These are phyloP conservation scores for Teunomyces tritomae DNA, from an alignment of 805 yeast species.

Conservation along the genomic window DNA sequence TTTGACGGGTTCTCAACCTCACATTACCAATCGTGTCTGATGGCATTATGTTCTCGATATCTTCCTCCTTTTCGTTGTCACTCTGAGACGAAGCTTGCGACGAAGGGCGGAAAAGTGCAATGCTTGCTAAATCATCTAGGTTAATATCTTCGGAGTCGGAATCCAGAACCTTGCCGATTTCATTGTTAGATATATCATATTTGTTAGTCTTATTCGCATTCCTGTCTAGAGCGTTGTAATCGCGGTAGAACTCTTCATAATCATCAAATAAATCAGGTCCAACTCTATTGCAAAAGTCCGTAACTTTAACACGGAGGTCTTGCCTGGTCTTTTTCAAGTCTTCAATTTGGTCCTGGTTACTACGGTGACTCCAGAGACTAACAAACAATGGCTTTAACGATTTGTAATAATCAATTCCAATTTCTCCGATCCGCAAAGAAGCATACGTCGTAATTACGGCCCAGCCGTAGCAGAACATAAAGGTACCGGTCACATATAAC, in stretches of 20 bases:
- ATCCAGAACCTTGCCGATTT: too few species aligned
- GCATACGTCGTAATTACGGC: conserved; percentile 41
- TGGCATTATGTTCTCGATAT: not conserved
- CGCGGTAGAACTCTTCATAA: conserved; percentile 29
- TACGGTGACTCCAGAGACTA: conserved; percentile 28
- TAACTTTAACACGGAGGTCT: conserved; percentile 26
- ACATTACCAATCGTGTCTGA: not conserved
- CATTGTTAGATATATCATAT: too few species aligned
- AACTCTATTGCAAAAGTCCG: conserved; percentile 33
- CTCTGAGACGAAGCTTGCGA: not conserved
- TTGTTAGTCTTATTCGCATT: not conserved
- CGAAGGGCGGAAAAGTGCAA: not conserved
- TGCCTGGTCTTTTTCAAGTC: conserved; percentile 27
- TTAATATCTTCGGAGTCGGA: conserved; percentile 4
- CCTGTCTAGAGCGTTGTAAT: conserved; percentile 14
- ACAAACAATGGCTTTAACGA: conserved; percentile 37
- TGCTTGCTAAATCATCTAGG: conserved; percentile 11
- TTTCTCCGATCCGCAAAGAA: conserved; percentile 40
- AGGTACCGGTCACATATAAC: conserved; percentile 18
- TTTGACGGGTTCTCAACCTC: not conserved
- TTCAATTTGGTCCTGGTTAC: conserved; percentile 29
- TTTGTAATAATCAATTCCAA: conserved; percentile 41
- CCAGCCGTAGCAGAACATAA: conserved; percentile 31
- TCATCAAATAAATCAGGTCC: conserved; percentile 41
- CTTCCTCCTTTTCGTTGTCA: not conserved